Evolutionary conservation across 768 basidiomycete species (phyloP).

Genomic region (Boletus subparvulus): DNA sequence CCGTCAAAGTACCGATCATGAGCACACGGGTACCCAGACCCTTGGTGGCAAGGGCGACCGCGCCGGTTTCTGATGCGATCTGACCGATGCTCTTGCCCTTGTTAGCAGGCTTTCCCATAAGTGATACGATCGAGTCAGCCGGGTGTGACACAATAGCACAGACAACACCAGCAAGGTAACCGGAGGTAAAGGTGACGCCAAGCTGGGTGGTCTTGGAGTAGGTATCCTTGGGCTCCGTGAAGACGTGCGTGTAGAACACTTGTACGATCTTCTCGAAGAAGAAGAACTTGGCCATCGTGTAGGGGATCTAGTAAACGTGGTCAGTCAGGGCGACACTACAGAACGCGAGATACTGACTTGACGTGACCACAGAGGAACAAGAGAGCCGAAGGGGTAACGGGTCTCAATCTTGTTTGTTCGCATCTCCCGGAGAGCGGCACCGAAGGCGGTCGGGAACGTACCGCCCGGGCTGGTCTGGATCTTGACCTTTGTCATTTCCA

Average conservation of each 20-base stretch:
- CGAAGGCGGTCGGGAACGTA: constrained; percentile 76
- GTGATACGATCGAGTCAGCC: constrained; percentile 89
- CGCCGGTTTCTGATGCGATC: constrained; percentile 71
- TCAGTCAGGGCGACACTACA: background rate
- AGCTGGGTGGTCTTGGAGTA: constrained; percentile 85
- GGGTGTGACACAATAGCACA: constrained; percentile 97
- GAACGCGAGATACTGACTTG: constrained; percentile 47
- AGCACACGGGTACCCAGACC: constrained; percentile 85
- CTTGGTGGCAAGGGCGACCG: constrained; percentile 68
- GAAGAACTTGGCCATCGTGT: constrained; percentile 99
- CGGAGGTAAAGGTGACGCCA: constrained; percentile 84
- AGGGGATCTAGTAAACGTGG: constrained; percentile 70
- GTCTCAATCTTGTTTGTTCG: constrained; percentile 62
- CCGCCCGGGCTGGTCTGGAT: constrained; percentile 77
- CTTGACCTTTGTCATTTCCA: constrained; percentile 93
- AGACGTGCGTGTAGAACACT: constrained; percentile 85
- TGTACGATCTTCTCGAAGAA: constrained; percentile 90
- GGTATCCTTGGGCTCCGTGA: constrained; percentile 72
- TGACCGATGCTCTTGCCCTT: constrained; percentile 74
- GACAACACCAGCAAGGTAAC: constrained; percentile 94
- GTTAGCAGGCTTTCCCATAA: constrained; percentile 87
- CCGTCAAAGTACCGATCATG: constrained; percentile 70
- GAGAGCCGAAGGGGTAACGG: constrained; percentile 81
- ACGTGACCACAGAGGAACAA: constrained; percentile 86
- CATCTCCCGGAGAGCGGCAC: constrained; percentile 71